Base-by-base conservation (phyloP, 2,329 filamentous ascomycete genomes). In the Botrytis porri region DNA sequence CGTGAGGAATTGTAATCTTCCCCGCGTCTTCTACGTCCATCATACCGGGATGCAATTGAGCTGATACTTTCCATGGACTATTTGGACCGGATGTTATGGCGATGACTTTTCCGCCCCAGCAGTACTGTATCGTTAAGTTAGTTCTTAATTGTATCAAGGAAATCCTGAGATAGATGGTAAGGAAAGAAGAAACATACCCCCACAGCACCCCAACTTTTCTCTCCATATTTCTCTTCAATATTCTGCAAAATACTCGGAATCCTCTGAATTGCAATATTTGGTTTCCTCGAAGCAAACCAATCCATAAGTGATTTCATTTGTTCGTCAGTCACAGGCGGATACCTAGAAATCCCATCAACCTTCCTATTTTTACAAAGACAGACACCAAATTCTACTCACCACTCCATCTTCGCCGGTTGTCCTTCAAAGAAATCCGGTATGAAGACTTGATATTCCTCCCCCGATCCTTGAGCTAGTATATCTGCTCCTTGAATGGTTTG, bases 401-500 rank as follows among this genome's bases (percentile, higher is more conserved):
- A 86, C 37, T 76, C 63, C 87, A 86, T 71, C 85, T 88, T 29
- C 70, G 10, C 79, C 65, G 76, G 75, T 14, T 66, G 54, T 80
- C 93, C 94, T 73, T 92, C 87, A 85, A 97, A 97, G 87, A 93
- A 95, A 83, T 98, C 94, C 39, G 95, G 94, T 77, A 97, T 95
- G 83, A 95, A 94, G 77, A 97, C 92, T 78, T 90, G 90, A 85
- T 96, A 96, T 78, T 78, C 86, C 84, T 70, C 66, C 45, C 72
- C 66, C 61, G 74, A 73, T 75, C 84, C 84, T 69, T 83, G 83
- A 63, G 88, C 85, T 22, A 91, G 83, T 75, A 88, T 92, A 77
- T 93, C 91, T 75, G 89, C 89, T 41, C 90, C 91, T 81, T 93
- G 90, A 14, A 92, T 77, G 18, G 90, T 91, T 82, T 93, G 91